Conservation (phyloP, 371 early-diverging fungal species). For the Gilbertella persicaria region DNA sequence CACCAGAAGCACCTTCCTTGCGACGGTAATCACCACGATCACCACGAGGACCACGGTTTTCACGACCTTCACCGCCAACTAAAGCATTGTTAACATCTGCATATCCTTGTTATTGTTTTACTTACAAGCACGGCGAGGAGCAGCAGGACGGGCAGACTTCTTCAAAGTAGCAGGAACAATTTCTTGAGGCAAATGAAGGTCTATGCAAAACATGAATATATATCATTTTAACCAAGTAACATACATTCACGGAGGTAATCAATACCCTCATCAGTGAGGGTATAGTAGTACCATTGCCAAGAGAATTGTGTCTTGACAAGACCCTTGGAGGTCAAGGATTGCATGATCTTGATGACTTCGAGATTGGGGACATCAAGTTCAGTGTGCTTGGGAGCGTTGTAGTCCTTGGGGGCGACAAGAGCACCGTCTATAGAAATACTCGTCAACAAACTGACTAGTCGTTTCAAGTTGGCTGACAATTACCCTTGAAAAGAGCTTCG, state of each 20-base stretch:
- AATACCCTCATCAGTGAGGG: slow-evolving; percentile 96
- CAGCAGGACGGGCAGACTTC: slow-evolving; percentile 79
- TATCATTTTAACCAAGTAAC: not conserved
- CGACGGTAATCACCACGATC: slow-evolving; percentile 86
- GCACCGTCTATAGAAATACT: slow-evolving; percentile 86
- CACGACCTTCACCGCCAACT: slow-evolving; percentile 49
- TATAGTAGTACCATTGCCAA: slow-evolving; percentile 99
- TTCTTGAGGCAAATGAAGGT: slow-evolving; percentile 94
- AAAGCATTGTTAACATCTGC: not conserved
- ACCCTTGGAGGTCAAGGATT: slow-evolving; percentile 94
- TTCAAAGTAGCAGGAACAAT: slow-evolving; percentile 96
- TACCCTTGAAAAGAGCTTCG: slow-evolving; percentile 88
- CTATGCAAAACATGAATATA: slow-evolving; percentile 9
- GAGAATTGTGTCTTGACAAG: slow-evolving; percentile 96
- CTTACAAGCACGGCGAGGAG: slow-evolving; percentile 63
- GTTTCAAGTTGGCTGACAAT: too few species aligned
- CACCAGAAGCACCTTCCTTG: slow-evolving; percentile 89
- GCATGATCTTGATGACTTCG: slow-evolving; percentile 98
- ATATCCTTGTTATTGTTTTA: not conserved
- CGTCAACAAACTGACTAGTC: too few species aligned
- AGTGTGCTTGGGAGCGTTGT: slow-evolving; percentile 89
- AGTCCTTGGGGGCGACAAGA: slow-evolving; percentile 98
- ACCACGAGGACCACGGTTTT: slow-evolving; percentile 65
- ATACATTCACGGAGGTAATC: slow-evolving; percentile 91
- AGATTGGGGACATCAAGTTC: slow-evolving; percentile 96